These are phyloP conservation scores for Zelopaecilomyces penicillatus DNA, from an alignment of 2,329 filamentous ascomycete species.

Conservation along the genomic window DNA sequence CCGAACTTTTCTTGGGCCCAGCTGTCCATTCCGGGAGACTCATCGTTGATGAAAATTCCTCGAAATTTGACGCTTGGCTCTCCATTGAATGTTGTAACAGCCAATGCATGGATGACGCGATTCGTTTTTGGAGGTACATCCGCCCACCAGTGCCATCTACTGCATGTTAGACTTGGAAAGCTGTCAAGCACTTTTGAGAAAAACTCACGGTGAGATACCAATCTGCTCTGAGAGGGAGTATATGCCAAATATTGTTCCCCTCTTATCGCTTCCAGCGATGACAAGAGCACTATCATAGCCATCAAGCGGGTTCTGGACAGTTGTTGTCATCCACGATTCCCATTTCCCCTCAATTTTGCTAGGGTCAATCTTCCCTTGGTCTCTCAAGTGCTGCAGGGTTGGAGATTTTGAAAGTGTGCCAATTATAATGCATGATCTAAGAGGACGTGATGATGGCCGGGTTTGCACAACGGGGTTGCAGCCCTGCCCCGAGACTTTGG, in stretches of 20 bases:
- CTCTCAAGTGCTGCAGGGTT: slow-evolving; percentile 11
- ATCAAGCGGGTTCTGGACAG: slow-evolving; percentile 39
- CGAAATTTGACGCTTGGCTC: slow-evolving; percentile 51
- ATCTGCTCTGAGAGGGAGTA: slow-evolving; percentile 55
- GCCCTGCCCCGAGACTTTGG: slow-evolving; percentile 14
- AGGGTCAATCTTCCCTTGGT: slow-evolving; percentile 13
- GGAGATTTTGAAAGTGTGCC: slow-evolving; percentile 15
- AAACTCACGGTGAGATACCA: slow-evolving; percentile 42
- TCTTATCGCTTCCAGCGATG: slow-evolving; percentile 49
- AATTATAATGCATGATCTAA: slow-evolving; percentile 15
- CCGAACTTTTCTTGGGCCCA: slow-evolving; percentile 45
- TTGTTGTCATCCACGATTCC: slow-evolving; percentile 44
- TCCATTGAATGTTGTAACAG: slow-evolving; percentile 22
- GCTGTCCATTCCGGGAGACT: slow-evolving; percentile 36
- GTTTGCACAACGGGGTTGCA: slow-evolving; percentile 8
- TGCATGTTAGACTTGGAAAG: background rate
- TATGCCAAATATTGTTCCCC: slow-evolving; percentile 52
- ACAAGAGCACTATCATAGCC: slow-evolving; percentile 37
- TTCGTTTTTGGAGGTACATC: slow-evolving; percentile 44
- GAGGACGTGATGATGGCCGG: background rate
- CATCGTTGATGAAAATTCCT: slow-evolving; percentile 55
- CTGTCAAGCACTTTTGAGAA: background rate
- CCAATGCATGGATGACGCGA: slow-evolving; percentile 39
- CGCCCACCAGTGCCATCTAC: slow-evolving; percentile 50
- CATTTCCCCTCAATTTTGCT: slow-evolving; percentile 34